phyloP scores from a whole-genome alignment of 345 rosid species.

The Acer yangbiense region DNA sequence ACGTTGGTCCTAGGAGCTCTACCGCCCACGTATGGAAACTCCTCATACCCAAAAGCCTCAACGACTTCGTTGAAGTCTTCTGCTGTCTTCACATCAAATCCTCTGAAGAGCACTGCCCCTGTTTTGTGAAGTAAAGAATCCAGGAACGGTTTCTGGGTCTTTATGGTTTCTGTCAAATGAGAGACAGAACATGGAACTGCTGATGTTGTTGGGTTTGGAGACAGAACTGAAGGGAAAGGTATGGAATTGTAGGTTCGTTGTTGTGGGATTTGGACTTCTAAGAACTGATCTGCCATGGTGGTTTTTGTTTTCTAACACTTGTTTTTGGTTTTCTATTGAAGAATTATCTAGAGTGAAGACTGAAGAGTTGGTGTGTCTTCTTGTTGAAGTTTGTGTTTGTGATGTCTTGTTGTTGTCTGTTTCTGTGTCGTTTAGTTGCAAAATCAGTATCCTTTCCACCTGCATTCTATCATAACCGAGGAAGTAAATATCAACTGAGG shows the following conservation, averaged over 20 bases:
- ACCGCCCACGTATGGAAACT: constrained; percentile 91
- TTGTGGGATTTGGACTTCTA: constrained; percentile 47
- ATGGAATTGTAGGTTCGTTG: constrained; percentile 51
- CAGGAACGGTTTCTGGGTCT: constrained; percentile 48
- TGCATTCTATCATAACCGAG: not conserved
- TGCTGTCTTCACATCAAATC: constrained; percentile 61
- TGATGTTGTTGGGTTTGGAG: constrained; percentile 32
- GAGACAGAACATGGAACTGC: constrained; percentile 30
- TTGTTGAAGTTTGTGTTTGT: no score
- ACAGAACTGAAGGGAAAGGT: constrained; percentile 57
- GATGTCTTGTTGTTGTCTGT: not conserved
- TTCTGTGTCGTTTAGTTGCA: not conserved
- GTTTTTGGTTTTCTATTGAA: not conserved
- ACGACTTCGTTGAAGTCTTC: constrained; percentile 82
- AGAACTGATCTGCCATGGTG: constrained; percentile 42
- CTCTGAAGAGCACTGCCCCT: constrained; percentile 78
- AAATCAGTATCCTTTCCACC: not conserved
- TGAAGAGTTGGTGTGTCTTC: not conserved
- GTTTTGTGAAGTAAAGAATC: constrained; percentile 58
- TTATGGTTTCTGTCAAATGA: constrained; percentile 37
- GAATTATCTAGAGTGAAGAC: no score
- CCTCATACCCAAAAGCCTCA: constrained; percentile 82
- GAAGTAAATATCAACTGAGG: no score
- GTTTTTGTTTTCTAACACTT: not conserved
- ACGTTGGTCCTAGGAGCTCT: constrained; percentile 82